These are phyloP conservation scores for Vanrija pseudolonga DNA, from an alignment of 1,284 basidiomycete genomes.

Conservation along the genomic window DNA sequence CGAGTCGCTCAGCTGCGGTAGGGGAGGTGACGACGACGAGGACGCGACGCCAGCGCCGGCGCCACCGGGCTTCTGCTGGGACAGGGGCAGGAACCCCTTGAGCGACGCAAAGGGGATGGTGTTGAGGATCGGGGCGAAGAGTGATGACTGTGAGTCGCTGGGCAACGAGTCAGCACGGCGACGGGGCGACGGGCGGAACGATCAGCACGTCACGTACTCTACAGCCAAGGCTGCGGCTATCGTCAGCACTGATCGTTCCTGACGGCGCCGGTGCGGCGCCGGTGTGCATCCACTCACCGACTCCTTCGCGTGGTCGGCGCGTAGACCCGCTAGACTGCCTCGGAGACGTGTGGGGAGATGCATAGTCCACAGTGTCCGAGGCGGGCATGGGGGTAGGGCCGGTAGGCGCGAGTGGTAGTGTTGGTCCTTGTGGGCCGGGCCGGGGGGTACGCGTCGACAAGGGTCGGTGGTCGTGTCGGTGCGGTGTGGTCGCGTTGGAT, in stretches of 20 bases:
- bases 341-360: background rate
- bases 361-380: background rate
- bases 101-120: constrained; percentile 27
- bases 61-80: constrained; percentile 6
- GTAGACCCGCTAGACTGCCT: too few species aligned
- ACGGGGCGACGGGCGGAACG: background rate
- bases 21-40: background rate
- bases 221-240: constrained; percentile 6
- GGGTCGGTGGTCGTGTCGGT: too few species aligned
- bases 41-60: background rate
- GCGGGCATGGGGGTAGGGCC: background rate
- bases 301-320: too few species aligned
- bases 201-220: constrained; percentile 2
- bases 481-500: too few species aligned
- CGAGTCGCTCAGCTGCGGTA: constrained; percentile 1
- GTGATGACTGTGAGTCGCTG: constrained; percentile 22
- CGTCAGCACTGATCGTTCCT: too few species aligned
- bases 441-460: too few species aligned
- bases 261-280: too few species aligned
- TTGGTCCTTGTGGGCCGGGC: too few species aligned
- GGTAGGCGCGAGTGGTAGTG: too few species aligned
- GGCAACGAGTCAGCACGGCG: background rate
- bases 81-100: constrained; percentile 25
- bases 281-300: too few species aligned
- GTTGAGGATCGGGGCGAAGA: constrained; percentile 29